A percentile compares a stretch with the other conserved stretches of the same genome.
phyloP scores from a whole-genome alignment of 2,329 filamentous ascomycete genomes.

The Tolypocladium ovalisporum region DNA sequence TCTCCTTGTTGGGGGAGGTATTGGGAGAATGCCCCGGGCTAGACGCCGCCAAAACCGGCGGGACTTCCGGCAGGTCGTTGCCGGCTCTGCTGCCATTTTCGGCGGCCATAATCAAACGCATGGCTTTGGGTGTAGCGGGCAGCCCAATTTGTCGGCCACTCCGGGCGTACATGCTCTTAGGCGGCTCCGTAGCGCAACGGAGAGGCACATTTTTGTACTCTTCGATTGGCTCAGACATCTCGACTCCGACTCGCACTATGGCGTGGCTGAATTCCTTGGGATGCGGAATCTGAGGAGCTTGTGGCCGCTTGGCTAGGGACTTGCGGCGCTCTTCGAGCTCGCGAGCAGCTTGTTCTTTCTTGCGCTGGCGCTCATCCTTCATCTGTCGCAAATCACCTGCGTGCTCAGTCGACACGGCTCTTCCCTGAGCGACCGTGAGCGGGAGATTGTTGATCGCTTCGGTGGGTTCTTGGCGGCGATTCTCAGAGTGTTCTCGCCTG shows the following conservation, averaged over 20 bases:
- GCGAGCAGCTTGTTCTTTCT: constrained; percentile 66
- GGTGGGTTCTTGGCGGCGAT: constrained; percentile 19
- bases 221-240: constrained; percentile 31
- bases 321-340: constrained; percentile 82
- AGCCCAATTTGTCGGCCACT: constrained; percentile 55
- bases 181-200: constrained; percentile 57
- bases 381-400: constrained; percentile 43
- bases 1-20: constrained; percentile 21
- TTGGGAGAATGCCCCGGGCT: constrained; percentile 29
- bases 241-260: constrained; percentile 20
- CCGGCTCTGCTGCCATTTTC: constrained; percentile 32
- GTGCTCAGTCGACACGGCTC: constrained; percentile 33
- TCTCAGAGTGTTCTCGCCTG: constrained; percentile 27
- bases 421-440: constrained; percentile 15
- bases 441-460: constrained; percentile 21
- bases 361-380: constrained; percentile 51
- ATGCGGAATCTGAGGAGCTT: constrained; percentile 69
- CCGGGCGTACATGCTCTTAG: constrained; percentile 36
- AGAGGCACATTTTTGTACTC: constrained; percentile 33
- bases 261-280: constrained; percentile 42
- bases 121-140: constrained; percentile 84
- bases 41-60: constrained; percentile 39
- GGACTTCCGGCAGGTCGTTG: constrained; percentile 41
- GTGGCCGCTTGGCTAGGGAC: constrained; percentile 71
- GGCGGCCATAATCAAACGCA: constrained; percentile 65